Evolutionary conservation across 441 rosid genomes (phyloP).

Genomic region (Erysimum cheiri): DNA sequence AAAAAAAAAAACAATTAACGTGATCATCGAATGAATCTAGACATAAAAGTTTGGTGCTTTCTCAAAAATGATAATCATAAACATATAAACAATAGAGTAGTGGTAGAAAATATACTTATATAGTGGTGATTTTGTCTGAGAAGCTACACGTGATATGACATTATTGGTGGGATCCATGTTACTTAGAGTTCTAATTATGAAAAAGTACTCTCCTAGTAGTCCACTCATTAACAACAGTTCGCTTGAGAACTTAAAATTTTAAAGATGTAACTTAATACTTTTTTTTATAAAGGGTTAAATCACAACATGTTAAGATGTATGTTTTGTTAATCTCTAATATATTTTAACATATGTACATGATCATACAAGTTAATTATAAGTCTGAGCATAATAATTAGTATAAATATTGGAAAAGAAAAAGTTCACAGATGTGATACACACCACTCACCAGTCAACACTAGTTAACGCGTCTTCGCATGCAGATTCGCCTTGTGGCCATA

Average conservation of each 20-base stretch:
- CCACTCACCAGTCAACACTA: no score
- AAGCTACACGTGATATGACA: slow-evolving; percentile 30
- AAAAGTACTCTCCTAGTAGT: neutral
- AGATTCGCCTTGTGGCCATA: no score
- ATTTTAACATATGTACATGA: neutral
- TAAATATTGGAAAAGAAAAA: neutral
- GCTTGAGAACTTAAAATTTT: neutral
- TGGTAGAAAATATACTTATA: neutral
- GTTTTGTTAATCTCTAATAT: neutral
- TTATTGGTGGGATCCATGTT: slow-evolving; percentile 11
- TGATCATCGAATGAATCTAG: neutral
- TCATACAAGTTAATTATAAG: neutral
- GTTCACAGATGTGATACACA: neutral
- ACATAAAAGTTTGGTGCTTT: slow-evolving; percentile 1
- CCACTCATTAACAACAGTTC: neutral
- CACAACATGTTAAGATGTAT: neutral
- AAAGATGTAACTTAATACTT: no score
- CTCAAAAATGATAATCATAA: slow-evolving; percentile 9
- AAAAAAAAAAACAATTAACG: neutral
- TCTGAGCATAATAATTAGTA: neutral
- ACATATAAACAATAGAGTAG: slow-evolving; percentile 6
- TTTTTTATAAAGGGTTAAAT: no score
- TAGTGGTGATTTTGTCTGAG: slow-evolving; percentile 24
- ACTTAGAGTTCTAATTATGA: neutral
- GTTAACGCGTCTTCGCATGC: no score